Conservation (phyloP, 2,329 filamentous ascomycete species). For the Pyricularia sp. region DNA sequence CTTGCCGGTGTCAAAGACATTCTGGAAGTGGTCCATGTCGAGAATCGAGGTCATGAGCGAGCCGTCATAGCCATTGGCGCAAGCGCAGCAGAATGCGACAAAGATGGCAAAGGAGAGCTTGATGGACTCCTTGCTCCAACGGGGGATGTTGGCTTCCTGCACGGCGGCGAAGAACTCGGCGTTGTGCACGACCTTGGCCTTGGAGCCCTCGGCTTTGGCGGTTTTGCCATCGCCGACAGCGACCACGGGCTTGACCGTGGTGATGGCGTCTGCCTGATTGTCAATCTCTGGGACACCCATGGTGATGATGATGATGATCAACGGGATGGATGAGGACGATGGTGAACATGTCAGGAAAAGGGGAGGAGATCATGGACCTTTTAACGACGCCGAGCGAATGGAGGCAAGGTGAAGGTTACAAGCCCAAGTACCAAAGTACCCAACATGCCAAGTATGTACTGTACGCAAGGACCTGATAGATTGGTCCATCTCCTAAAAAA, state of each 20-base stretch:
- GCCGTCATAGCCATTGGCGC: conserved; percentile 35
- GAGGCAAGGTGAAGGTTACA: not conserved
- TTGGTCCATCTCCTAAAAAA: not conserved
- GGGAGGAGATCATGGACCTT: not conserved
- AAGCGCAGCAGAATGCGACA: conserved; percentile 30
- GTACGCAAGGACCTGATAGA: not conserved
- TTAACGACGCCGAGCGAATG: not conserved
- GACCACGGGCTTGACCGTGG: conserved; percentile 8
- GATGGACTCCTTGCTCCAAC: conserved; percentile 26
- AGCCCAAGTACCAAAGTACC: not conserved
- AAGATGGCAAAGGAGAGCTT: conserved; percentile 32
- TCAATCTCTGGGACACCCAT: not conserved
- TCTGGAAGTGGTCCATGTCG: conserved; percentile 29
- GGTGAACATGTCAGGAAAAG: not conserved
- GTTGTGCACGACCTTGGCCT: conserved; percentile 28
- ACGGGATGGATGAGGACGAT: not conserved
- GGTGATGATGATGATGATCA: not conserved
- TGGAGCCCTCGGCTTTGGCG: conserved; percentile 17
- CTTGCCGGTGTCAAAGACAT: conserved; percentile 23
- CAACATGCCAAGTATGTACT: no score
- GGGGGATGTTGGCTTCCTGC: conserved; percentile 29
- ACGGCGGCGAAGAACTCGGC: conserved; percentile 34
- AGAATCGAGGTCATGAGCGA: conserved; percentile 31
- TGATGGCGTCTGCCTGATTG: not conserved
- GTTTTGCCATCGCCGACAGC: conserved; percentile 16